Percentiles rank a stretch among this genome's conserved stretches.
phyloP scores from a whole-genome alignment of 139 green algal genomes.

The Chlorella sp. region DNA sequence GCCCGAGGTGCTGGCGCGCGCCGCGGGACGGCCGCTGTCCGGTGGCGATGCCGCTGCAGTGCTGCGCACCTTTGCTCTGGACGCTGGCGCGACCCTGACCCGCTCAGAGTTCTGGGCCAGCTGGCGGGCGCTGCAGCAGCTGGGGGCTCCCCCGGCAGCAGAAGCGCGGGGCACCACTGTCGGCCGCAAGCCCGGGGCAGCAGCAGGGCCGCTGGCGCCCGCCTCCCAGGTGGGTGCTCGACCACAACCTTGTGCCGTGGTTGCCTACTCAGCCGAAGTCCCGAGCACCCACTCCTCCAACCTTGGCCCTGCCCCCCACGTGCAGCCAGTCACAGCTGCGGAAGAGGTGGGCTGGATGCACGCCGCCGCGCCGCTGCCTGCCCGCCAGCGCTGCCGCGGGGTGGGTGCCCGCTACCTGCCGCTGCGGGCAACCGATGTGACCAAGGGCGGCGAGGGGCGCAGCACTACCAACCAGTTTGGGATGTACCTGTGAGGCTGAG shows the following conservation, averaged over 20 bases:
- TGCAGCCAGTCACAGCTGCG: constrained; percentile 10
- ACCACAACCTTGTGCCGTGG: neutral
- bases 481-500: constrained; percentile 19
- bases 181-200: neutral
- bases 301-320: neutral
- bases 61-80: constrained; percentile 15
- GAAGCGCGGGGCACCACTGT: neutral
- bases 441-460: constrained; percentile 5
- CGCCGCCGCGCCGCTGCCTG: neutral
- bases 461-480: constrained; percentile 9
- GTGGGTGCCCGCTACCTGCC: neutral
- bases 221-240: neutral
- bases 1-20: neutral
- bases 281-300: neutral
- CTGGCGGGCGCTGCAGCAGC: constrained; percentile 4
- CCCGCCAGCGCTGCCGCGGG: neutral
- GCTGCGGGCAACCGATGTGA: constrained; percentile 24
- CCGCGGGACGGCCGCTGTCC: neutral
- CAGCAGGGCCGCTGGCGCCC: neutral
- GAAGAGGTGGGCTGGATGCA: constrained; percentile 21
- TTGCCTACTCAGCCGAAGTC: neutral
- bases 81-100: neutral
- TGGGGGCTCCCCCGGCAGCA: neutral
- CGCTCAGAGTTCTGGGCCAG: constrained; percentile 19
- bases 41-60: neutral